Base-by-base conservation (phyloP, 257 asterid genomes). In the Apocynum venetum region DNA sequence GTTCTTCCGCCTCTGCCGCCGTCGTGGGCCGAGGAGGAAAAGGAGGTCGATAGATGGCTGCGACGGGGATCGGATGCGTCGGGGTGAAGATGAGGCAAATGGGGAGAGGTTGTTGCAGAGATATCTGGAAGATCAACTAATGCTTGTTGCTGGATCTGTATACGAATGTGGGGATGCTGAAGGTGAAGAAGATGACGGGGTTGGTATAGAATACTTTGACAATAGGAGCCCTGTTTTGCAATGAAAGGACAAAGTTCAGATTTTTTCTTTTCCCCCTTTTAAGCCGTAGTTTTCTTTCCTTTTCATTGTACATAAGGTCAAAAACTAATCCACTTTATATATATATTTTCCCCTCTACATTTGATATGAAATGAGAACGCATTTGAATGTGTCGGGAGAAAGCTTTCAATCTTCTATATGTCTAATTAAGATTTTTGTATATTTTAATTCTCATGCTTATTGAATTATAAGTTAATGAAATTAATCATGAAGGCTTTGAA, bases 191-290 rank as follows among this genome's bases (percentile, higher is more conserved):
- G 80, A 51, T 51, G 17, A 53, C 25, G 86, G 80, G 88, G 79
- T 77, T 55, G 86, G 83, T 84, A 80, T 80, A 68, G 86, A 85
- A 82, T 78, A 81, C 78, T 80, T 77, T 79, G 83, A 74, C 82
- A 81, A 85, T 88, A 64, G 76, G 85, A 85, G 87, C 85, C 78
- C 90, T 82, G 20, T 51, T 74, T 8, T 81, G 90, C 83, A 84
- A 79, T 77, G 76, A 78, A 12, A 2, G 36, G 17, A 36, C 31
- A 69, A 4, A 77, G 19, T 63, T 83, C 74, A 55, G 41, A 57
- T 10, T 49, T 49, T 49, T 11, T 7, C 13, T 49, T 44, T 44
- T 44, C 6, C 4, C 47, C 47, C 47, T 6, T 6, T 6, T 6
- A 25, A 25, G 31, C 31, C 31, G 31, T 44, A 44, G 4, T 46